Conservation (phyloP, 495 filamentous ascomycete species). For the Penicillium lividum region DNA sequence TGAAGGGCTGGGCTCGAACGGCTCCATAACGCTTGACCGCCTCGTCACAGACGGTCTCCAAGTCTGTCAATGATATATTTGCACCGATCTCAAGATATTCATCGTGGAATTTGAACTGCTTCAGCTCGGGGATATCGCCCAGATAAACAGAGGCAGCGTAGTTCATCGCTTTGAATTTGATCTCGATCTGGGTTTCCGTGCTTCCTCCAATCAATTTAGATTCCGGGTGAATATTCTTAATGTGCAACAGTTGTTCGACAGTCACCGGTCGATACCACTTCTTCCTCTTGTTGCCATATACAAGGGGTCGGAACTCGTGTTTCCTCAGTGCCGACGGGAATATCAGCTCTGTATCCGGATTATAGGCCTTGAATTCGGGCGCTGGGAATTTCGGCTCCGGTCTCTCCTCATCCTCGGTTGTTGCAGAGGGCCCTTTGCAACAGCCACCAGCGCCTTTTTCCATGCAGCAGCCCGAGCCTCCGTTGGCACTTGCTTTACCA, state of each 20-base stretch:
- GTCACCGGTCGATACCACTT: slow-evolving; percentile 91
- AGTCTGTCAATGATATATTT: slow-evolving; percentile 85
- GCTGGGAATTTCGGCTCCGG: slow-evolving; percentile 30
- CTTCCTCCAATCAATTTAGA: slow-evolving; percentile 96
- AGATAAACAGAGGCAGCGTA: slow-evolving; percentile 90
- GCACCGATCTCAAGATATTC: slow-evolving; percentile 85
- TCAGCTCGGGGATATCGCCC: slow-evolving; percentile 86
- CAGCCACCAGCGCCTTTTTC: slow-evolving; percentile 44
- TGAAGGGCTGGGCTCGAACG: slow-evolving; percentile 62
- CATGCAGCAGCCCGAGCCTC: slow-evolving; percentile 57
- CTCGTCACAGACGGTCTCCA: slow-evolving; percentile 61
- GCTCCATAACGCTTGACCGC: slow-evolving; percentile 80
- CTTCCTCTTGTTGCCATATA: slow-evolving; percentile 93
- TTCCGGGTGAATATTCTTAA: slow-evolving; percentile 80
- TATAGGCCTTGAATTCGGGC: slow-evolving; percentile 84
- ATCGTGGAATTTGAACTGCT: slow-evolving; percentile 75
- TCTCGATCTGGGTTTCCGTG: slow-evolving; percentile 96
- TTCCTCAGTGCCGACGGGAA: slow-evolving; percentile 84
- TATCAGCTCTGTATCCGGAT: slow-evolving; percentile 90
- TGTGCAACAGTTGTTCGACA: slow-evolving; percentile 82
- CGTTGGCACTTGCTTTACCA: slow-evolving; percentile 45
- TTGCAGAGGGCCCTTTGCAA: slow-evolving; percentile 35
- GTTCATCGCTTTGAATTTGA: slow-evolving; percentile 95
- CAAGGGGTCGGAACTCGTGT: slow-evolving; percentile 77
- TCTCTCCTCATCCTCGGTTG: slow-evolving; percentile 14